phyloP scores from a whole-genome alignment of 805 yeast genomes.

The Ogataea trehalophila region DNA sequence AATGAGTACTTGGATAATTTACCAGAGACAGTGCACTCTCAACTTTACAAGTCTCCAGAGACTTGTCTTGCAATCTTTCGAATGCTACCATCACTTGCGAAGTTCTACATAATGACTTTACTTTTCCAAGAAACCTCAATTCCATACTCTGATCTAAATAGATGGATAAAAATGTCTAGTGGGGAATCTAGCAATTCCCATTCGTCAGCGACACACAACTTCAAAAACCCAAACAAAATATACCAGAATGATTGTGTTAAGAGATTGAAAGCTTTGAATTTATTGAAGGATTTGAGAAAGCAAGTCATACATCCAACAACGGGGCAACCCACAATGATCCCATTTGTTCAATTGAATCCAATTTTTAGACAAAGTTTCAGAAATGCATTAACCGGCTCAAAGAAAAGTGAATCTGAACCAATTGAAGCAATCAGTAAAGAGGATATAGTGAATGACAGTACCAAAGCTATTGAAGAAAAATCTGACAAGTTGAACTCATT shows the following conservation, averaged over 20 bases:
- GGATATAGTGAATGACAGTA: neutral
- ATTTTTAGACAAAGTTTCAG: conserved; percentile 72
- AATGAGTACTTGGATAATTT: conserved; percentile 86
- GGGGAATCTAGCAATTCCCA: neutral
- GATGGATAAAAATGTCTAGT: conserved; percentile 55
- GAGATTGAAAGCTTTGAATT: conserved; percentile 68
- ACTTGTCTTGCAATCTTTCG: conserved; percentile 93
- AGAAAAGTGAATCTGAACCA: conserved; percentile 29
- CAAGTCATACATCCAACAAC: conserved; percentile 32
- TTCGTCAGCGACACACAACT: conserved; percentile 4
- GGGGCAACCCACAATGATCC: conserved; percentile 27
- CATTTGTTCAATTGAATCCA: conserved; percentile 52
- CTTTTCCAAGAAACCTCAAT: conserved; percentile 75
- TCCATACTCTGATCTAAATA: conserved; percentile 59
- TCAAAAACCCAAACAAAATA: conserved; percentile 32
- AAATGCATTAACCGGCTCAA: conserved; percentile 73
- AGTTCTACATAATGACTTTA: conserved; percentile 82
- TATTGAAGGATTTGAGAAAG: conserved; percentile 53
- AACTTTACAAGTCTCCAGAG: conserved; percentile 84
- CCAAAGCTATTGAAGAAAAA: neutral
- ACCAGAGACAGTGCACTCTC: conserved; percentile 79
- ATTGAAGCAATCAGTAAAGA: conserved; percentile 7
- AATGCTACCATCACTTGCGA: conserved; percentile 82
- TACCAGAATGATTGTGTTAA: conserved; percentile 74
- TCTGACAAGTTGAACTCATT: conserved; percentile 33